Base-by-base conservation (phyloP, 306 rosid genomes). In the Casuarina equisetifolia region DNA sequence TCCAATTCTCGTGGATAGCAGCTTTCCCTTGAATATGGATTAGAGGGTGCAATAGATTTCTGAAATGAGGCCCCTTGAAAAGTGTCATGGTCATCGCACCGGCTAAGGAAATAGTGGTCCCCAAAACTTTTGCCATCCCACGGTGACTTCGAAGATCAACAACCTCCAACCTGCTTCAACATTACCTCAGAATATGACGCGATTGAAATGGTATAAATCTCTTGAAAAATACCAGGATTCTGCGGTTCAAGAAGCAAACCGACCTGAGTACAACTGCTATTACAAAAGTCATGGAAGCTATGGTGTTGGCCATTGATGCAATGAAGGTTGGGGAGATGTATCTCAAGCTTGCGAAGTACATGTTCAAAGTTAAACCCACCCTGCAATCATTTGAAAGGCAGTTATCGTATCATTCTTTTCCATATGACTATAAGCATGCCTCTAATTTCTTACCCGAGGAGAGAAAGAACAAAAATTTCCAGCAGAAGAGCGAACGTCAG, bases 11-110 rank as follows among this genome's bases (percentile, higher is more conserved):
- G 55, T 81, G 88, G 38, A 75, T 74, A 46, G 86, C 72, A 64
- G 77, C 69, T 64, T 52, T 88, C 46, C 85, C 83, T 74, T 80
- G 84, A 42, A 86, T 79, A 5, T 83, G 89, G 67, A 92, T 79
- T 10, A 89, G 52, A 46, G 97, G 97, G 57, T 36, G 79, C 88
- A 90, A 70, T n/a, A 86, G 20, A 81, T 81, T 87, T 82, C 62
- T 89, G 32, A 95, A 76, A 1, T 55, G 15, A 44, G 92, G 85
- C 6, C 98, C 97, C 35, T 86, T 92, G 80, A 88, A 95, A 55
- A 95, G 83, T 73, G 97, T 90, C 97, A 95, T 91, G 19, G 80
- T 86, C 89, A 79, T 83, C 16, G 85, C 97, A 57, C 98, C 98
- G 6, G 82, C 91, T 32, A 95, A 84, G 63, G 95, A 94, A 17